Percentiles rank a stretch among this genome's conserved stretches.
phyloP scores from a whole-genome alignment of 768 basidiomycete species.

The Phlegmacium glaucopus region DNA sequence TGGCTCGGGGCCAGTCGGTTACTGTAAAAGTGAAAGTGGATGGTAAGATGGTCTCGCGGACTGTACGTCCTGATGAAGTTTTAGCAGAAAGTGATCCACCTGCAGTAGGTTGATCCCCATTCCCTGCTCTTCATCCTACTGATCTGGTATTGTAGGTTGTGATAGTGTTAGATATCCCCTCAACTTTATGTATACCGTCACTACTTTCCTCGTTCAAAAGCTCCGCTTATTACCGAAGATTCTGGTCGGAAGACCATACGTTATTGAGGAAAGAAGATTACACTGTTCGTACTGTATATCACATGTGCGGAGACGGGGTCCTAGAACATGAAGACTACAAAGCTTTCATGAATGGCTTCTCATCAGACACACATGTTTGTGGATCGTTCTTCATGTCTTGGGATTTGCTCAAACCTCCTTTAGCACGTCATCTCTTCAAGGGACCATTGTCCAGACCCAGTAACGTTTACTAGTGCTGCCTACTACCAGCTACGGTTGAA shows the following conservation, averaged over 20 bases:
- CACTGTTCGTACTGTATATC: constrained; percentile 54
- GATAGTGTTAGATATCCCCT: constrained; percentile 72
- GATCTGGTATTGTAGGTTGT: constrained; percentile 40
- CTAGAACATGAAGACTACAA: constrained; percentile 67
- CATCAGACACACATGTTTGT: constrained; percentile 52
- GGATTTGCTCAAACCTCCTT: neutral
- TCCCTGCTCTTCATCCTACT: neutral
- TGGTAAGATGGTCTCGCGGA: constrained; percentile 38
- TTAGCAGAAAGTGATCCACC: constrained; percentile 51
- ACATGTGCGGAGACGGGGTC: constrained; percentile 70
- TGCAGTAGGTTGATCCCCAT: constrained; percentile 29
- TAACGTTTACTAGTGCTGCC: constrained; percentile 74
- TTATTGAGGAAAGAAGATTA: constrained; percentile 36
- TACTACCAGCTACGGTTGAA: constrained; percentile 70
- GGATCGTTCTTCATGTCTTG: neutral
- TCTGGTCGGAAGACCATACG: constrained; percentile 40
- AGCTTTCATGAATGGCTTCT: constrained; percentile 69
- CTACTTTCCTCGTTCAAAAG: constrained; percentile 45
- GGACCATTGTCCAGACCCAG: constrained; percentile 54
- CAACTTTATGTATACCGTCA: constrained; percentile 49
- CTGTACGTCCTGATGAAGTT: constrained; percentile 58
- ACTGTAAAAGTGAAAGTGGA: constrained; percentile 49
- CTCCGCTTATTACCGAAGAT: constrained; percentile 45
- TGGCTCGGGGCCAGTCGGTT: constrained; percentile 66
- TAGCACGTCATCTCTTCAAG: constrained; percentile 78